phyloP scores from a whole-genome alignment of 768 basidiomycete genomes.

The Polyporus arcularius region DNA sequence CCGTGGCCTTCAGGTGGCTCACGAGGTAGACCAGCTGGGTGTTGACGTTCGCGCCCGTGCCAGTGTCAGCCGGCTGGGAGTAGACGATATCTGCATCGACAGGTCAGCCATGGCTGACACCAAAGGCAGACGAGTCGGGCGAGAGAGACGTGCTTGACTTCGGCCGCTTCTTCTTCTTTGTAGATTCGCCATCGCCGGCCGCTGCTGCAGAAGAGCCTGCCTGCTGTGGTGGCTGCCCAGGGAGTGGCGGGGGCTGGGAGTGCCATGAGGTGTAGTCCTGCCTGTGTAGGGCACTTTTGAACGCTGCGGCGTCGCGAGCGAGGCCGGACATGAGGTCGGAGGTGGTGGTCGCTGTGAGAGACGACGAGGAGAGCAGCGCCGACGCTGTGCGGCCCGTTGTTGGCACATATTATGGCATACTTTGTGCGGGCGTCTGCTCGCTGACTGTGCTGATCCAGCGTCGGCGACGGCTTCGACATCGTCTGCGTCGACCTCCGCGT shows the following conservation, averaged over 20 bases:
- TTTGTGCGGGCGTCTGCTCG: conserved; percentile 1
- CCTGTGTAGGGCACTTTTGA: conserved; percentile 63
- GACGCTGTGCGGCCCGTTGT: neutral
- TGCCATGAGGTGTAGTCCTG: conserved; percentile 81
- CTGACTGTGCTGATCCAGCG: neutral
- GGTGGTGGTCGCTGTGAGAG: conserved; percentile 3
- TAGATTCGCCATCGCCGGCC: conserved; percentile 50
- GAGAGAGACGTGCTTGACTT: conserved; percentile 55
- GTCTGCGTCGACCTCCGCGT: neutral
- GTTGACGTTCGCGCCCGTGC: conserved; percentile 77
- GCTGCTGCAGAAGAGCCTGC: conserved; percentile 27
- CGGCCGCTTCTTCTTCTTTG: conserved; percentile 56
- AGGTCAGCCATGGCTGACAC: conserved; percentile 22
- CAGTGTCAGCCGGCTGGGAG: conserved; percentile 87
- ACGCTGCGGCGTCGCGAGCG: conserved; percentile 68
- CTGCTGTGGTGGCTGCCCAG: conserved; percentile 28
- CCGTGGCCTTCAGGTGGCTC: conserved; percentile 73
- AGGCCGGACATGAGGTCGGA: conserved; percentile 59
- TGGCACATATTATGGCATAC: conserved; percentile 5
- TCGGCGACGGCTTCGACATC: neutral
- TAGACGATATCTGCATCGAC: conserved; percentile 64
- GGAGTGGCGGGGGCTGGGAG: conserved; percentile 51
- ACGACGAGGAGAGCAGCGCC: neutral
- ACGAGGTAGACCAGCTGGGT: conserved; percentile 88
- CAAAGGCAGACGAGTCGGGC: conserved; percentile 23